Evolutionary conservation across 1,284 basidiomycete genomes (phyloP).

Genomic region (Microbotryum silenes-acaulis): DNA sequence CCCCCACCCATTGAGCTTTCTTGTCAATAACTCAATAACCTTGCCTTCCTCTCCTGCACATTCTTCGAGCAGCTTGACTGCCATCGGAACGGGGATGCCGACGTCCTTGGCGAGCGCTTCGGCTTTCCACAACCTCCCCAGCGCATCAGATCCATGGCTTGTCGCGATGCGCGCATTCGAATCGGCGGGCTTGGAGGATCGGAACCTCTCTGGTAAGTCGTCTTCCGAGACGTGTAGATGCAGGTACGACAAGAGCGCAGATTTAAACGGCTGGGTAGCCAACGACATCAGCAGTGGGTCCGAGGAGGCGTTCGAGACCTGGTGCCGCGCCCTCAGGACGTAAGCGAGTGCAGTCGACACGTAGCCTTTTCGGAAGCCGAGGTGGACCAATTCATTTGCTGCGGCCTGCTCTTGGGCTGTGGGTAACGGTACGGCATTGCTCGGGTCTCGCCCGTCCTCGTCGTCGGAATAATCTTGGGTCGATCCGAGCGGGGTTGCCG

Average conservation of each 20-base stretch:
- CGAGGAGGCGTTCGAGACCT: constrained; percentile 4
- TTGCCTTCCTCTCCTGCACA: constrained; percentile 38
- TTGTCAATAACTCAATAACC: constrained; percentile 41
- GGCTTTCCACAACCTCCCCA: constrained; percentile 71
- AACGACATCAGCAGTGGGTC: constrained; percentile 10
- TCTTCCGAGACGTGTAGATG: constrained; percentile 68
- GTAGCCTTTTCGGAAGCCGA: constrained; percentile 45
- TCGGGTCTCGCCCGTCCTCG: not conserved
- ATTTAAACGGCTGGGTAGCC: constrained; percentile 37
- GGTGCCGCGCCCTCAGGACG: constrained; percentile 1
- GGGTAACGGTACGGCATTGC: not conserved
- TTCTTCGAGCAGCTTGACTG: constrained; percentile 50
- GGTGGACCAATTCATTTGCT: constrained; percentile 37
- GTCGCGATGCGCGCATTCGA: constrained; percentile 32
- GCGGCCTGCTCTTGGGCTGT: constrained; percentile 11
- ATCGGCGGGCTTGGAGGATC: constrained; percentile 42
- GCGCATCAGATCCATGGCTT: constrained; percentile 44
- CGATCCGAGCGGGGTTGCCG: not conserved
- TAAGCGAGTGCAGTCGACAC: constrained; percentile 37
- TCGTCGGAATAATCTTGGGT: not conserved
- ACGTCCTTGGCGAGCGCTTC: constrained; percentile 75
- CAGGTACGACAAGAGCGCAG: constrained; percentile 66
- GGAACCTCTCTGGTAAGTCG: constrained; percentile 61
- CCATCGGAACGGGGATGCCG: constrained; percentile 68
- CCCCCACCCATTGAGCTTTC: constrained; percentile 44